phyloP scores from a whole-genome alignment of 352 stramenopile genomes.

The Phytophthora sojae region DNA sequence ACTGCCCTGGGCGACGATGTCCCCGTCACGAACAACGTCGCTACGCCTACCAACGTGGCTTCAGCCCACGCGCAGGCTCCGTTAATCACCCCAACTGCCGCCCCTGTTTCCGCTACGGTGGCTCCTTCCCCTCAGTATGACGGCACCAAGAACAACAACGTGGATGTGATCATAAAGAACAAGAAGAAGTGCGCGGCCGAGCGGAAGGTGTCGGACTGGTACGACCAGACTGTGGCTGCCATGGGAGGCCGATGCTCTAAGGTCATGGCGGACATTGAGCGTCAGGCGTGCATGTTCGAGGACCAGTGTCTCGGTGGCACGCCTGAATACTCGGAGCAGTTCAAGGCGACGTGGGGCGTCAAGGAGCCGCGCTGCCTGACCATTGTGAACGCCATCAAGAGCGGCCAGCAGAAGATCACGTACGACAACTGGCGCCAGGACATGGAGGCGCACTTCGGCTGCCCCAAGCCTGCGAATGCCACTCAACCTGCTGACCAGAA shows the following conservation, averaged over 20 bases:
- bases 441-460: slow-evolving; percentile 57
- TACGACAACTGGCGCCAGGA: slow-evolving; percentile 41
- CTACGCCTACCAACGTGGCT: not conserved
- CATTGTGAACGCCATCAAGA: slow-evolving; percentile 55
- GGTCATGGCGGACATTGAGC: slow-evolving; percentile 56
- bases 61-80: not conserved
- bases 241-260: slow-evolving; percentile 46
- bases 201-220: slow-evolving; percentile 46
- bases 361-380: slow-evolving; percentile 49
- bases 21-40: not conserved
- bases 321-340: slow-evolving; percentile 46
- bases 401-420: slow-evolving; percentile 41
- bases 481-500: slow-evolving; percentile 20
- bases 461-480: slow-evolving; percentile 38
- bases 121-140: slow-evolving; percentile 25
- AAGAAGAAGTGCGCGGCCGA: slow-evolving; percentile 36
- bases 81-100: not conserved
- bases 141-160: slow-evolving; percentile 32
- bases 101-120: not conserved
- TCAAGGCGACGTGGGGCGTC: slow-evolving; percentile 54
- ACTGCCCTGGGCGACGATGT: not conserved
- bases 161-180: slow-evolving; percentile 43
- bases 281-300: slow-evolving; percentile 62
- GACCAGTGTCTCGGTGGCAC: slow-evolving; percentile 58
- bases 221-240: slow-evolving; percentile 39